Conservation (phyloP, 1,284 basidiomycete species). For the Boletus austroedulis region DNA sequence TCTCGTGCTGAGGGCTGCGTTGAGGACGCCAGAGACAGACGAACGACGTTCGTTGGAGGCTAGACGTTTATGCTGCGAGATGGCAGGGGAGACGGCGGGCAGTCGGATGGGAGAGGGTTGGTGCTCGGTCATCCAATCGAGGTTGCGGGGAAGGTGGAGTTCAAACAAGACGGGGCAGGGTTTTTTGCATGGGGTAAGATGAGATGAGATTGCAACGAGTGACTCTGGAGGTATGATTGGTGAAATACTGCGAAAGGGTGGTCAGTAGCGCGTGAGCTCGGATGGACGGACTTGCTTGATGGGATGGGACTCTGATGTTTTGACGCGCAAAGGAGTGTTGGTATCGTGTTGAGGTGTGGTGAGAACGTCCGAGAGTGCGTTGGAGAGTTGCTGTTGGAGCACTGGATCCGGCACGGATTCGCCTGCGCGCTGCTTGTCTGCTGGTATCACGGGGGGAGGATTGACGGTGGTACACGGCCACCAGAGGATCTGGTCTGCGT, state of each 20-base stretch:
- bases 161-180: conserved; percentile 49
- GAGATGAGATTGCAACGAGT: conserved; percentile 54
- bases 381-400: conserved; percentile 24
- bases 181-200: conserved; percentile 37
- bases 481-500: conserved; percentile 48
- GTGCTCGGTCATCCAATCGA: conserved; percentile 40
- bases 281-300: conserved; percentile 59
- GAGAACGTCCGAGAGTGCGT: conserved; percentile 25
- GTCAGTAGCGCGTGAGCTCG: conserved; percentile 10
- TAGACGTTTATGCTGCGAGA: conserved; percentile 22
- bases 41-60: conserved; percentile 32
- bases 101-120: conserved; percentile 15
- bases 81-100: conserved; percentile 10
- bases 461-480: conserved; percentile 43
- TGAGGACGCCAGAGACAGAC: conserved; percentile 42
- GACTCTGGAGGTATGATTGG: conserved; percentile 62
- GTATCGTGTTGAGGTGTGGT: conserved; percentile 3
- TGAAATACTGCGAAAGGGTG: conserved; percentile 51
- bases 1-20: conserved; percentile 44
- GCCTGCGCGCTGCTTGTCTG: conserved; percentile 27
- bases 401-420: conserved; percentile 16
- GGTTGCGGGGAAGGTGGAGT: conserved; percentile 41
- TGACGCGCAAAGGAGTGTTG: conserved; percentile 38
- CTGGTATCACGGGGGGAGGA: conserved; percentile 19
- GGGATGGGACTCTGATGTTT: conserved; percentile 81